Conservation (phyloP, 306 rosid species). For the Carpinus viminea region DNA sequence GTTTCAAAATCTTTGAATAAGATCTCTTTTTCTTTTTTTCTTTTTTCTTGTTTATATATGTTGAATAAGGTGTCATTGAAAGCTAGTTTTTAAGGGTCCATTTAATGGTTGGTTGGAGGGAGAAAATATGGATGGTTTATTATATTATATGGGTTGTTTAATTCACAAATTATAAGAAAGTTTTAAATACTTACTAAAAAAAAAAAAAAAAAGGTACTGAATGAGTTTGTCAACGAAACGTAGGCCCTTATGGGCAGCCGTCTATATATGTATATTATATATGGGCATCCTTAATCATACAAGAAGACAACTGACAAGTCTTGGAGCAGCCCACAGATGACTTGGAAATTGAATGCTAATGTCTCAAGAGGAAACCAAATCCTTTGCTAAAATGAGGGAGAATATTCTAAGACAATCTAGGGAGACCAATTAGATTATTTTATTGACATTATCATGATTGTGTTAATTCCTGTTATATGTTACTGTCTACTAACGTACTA, state of each 20-base stretch:
- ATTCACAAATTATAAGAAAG: no score
- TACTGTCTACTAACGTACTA: not conserved
- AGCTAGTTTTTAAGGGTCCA: no score
- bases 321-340: not conserved
- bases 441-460: not conserved
- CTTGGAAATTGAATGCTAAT: not conserved
- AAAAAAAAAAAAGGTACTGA: no score
- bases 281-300: not conserved
- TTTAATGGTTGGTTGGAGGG: no score
- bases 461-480: not conserved
- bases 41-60: no score
- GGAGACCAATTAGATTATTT: not conserved
- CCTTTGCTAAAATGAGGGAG: not conserved
- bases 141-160: no score
- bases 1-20: no score
- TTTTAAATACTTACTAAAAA: no score
- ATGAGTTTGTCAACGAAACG: not conserved
- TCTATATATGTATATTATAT: not conserved
- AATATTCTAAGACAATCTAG: not conserved
- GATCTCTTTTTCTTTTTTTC: no score
- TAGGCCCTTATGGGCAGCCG: not conserved
- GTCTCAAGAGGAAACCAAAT: not conserved
- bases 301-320: not conserved
- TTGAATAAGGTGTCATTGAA: no score
- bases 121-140: no score